phyloP scores from a whole-genome alignment of 805 yeast species.

The Starmerella apicola region DNA sequence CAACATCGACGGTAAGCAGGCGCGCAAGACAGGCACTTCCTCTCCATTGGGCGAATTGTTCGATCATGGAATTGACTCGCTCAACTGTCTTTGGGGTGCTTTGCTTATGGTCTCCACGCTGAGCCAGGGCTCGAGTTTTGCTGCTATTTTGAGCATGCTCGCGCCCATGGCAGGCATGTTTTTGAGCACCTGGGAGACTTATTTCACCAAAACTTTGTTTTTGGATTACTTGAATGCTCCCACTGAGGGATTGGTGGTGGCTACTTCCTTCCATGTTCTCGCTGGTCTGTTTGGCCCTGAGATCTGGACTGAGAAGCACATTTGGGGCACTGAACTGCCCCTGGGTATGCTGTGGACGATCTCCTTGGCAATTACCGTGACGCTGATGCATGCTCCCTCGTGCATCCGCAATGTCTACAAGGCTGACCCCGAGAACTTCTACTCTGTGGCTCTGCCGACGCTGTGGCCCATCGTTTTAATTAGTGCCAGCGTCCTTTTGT shows the following conservation, averaged over 20 bases:
- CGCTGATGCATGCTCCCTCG: conserved; percentile 52
- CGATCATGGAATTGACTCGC: conserved; percentile 73
- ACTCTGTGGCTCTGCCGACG: conserved; percentile 27
- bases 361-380: conserved; percentile 26
- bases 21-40: conserved; percentile 82
- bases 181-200: conserved; percentile 90
- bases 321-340: conserved; percentile 10
- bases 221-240: conserved; percentile 85
- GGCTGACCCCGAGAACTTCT: conserved; percentile 30
- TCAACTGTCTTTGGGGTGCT: conserved; percentile 69
- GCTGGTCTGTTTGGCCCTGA: conserved; percentile 56
- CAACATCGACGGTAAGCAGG: conserved; percentile 95
- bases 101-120: conserved; percentile 63
- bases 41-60: conserved; percentile 94
- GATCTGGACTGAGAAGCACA: conserved; percentile 7
- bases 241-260: conserved; percentile 79
- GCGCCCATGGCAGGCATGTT: conserved; percentile 41
- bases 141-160: conserved; percentile 22
- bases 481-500: conserved; percentile 36
- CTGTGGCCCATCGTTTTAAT: conserved; percentile 56
- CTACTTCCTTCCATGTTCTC: conserved; percentile 41
- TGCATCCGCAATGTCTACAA: conserved; percentile 39
- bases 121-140: conserved; percentile 62
- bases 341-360: conserved; percentile 22
- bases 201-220: conserved; percentile 73